Conservation (phyloP, 2,329 filamentous ascomycete species). For the Blastomyces silverae region DNA sequence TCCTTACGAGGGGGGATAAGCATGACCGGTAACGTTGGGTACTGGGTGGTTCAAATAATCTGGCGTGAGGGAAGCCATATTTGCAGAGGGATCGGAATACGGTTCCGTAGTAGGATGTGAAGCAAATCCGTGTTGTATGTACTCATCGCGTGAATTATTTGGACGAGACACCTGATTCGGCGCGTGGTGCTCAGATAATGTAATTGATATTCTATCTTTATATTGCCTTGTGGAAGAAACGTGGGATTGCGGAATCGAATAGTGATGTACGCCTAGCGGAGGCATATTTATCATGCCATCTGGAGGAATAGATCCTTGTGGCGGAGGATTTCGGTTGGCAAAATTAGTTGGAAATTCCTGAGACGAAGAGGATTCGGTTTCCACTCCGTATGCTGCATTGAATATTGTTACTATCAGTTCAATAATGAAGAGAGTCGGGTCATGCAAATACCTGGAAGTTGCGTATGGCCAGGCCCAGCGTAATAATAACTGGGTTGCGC, state of each 20-base stretch:
- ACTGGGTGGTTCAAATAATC: slow-evolving; percentile 10
- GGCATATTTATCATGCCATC: slow-evolving; percentile 8
- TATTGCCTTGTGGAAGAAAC: not conserved
- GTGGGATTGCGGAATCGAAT: slow-evolving; percentile 5
- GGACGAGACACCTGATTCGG: not conserved
- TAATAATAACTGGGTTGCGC: slow-evolving; percentile 9
- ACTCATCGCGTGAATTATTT: slow-evolving; percentile 11
- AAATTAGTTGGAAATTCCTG: slow-evolving; percentile 12
- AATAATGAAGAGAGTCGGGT: not conserved
- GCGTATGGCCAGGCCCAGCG: slow-evolving; percentile 7
- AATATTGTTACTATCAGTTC: slow-evolving; percentile 5
- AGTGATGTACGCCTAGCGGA: not conserved
- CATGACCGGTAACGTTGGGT: not conserved
- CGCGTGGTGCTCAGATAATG: not conserved
- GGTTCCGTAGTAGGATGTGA: slow-evolving; percentile 5
- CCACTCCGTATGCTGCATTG: slow-evolving; percentile 15
- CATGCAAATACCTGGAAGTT: slow-evolving; percentile 15
- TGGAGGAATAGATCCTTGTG: slow-evolving; percentile 11
- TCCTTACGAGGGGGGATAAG: slow-evolving; percentile 8
- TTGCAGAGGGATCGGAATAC: not conserved
- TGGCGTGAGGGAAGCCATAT: slow-evolving; percentile 3
- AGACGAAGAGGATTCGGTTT: slow-evolving; percentile 7
- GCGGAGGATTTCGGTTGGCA: slow-evolving; percentile 3
- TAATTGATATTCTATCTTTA: slow-evolving; percentile 8
- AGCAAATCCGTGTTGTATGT: slow-evolving; percentile 3